These are phyloP conservation scores for Trametes polyzona DNA, from an alignment of 1,284 basidiomycete genomes.

Conservation along the genomic window DNA sequence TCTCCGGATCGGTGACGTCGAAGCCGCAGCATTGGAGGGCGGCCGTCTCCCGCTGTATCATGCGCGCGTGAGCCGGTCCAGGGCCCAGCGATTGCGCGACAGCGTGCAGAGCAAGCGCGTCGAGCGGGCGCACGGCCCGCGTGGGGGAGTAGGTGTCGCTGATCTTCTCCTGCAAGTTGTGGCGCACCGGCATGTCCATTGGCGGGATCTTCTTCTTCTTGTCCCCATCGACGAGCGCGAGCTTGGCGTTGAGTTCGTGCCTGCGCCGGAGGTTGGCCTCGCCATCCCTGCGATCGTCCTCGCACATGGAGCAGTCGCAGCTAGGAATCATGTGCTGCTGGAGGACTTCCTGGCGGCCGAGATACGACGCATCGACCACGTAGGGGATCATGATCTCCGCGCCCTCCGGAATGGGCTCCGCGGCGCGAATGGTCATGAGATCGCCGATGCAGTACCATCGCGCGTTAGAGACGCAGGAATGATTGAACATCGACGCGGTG, in stretches of 20 bases:
- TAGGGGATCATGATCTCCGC: slow-evolving; percentile 26
- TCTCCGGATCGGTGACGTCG: background rate
- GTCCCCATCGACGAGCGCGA: too few relatives aligned
- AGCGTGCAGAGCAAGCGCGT: slow-evolving; percentile 18
- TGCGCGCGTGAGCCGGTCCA: slow-evolving; percentile 2
- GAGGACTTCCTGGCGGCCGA: slow-evolving; percentile 17
- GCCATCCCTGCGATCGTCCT: slow-evolving; percentile 26
- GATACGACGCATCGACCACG: slow-evolving; percentile 19
- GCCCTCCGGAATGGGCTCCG: slow-evolving; percentile 14
- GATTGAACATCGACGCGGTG: slow-evolving; percentile 37
- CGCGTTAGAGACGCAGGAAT: slow-evolving; percentile 35
- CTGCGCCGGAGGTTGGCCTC: slow-evolving; percentile 15
- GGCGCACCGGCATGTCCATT: background rate
- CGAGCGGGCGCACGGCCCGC: slow-evolving; percentile 15
- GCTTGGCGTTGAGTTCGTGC: slow-evolving; percentile 9
- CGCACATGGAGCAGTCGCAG: slow-evolving; percentile 26
- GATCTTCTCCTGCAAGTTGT: too few relatives aligned
- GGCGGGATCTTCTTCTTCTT: slow-evolving; percentile 11
- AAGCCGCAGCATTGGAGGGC: slow-evolving; percentile 19
- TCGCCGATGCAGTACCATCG: slow-evolving; percentile 28
- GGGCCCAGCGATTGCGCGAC: slow-evolving; percentile 18
- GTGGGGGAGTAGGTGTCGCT: slow-evolving; percentile 12
- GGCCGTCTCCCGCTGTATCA: slow-evolving; percentile 11
- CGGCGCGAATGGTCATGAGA: slow-evolving; percentile 29
- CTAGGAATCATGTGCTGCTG: slow-evolving; percentile 18